A percentile compares a stretch with the other conserved stretches of the same genome.
These are phyloP conservation scores for Botrytis hyacinthi DNA, from an alignment of 2,329 filamentous ascomycete genomes.

Conservation along the genomic window DNA sequence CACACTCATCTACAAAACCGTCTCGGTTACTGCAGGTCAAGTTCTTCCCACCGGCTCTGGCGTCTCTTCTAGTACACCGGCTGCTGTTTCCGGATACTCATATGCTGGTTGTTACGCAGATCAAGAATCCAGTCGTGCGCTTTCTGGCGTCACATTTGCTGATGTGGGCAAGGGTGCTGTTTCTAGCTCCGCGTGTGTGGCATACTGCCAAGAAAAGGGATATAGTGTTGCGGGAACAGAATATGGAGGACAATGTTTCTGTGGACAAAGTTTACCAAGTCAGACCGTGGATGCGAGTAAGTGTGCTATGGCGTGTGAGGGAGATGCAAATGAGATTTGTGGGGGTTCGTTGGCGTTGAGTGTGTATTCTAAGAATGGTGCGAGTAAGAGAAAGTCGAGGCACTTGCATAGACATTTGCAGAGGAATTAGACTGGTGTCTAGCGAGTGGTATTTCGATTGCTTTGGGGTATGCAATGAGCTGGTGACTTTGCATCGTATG, in stretches of 20 bases:
- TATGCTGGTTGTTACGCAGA: slow-evolving; percentile 47
- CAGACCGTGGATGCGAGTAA: slow-evolving; percentile 45
- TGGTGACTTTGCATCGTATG: neutral
- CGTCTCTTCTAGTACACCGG: slow-evolving; percentile 29
- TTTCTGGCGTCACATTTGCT: slow-evolving; percentile 44
- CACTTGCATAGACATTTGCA: slow-evolving; percentile 14
- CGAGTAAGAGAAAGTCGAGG: neutral
- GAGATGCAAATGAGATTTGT: slow-evolving; percentile 48
- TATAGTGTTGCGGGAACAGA: slow-evolving; percentile 50
- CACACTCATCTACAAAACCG: slow-evolving; percentile 45
- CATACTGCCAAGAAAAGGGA: slow-evolving; percentile 47
- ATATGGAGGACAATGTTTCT: slow-evolving; percentile 50
- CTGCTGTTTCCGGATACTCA: slow-evolving; percentile 39
- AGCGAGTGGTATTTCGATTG: neutral
- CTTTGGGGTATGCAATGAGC: neutral
- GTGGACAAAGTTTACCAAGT: slow-evolving; percentile 44
- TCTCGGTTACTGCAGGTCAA: slow-evolving; percentile 31
- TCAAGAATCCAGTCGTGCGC: slow-evolving; percentile 40
- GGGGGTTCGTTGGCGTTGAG: slow-evolving; percentile 49
- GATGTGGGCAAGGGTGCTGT: slow-evolving; percentile 43
- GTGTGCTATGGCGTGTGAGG: slow-evolving; percentile 52
- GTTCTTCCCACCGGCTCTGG: slow-evolving; percentile 26
- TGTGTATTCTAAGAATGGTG: slow-evolving; percentile 37
- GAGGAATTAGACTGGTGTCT: neutral
- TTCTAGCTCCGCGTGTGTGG: slow-evolving; percentile 48